These are phyloP conservation scores for Colletotrichum endophyticum DNA, from an alignment of 2,329 filamentous ascomycete genomes.

Conservation along the genomic window DNA sequence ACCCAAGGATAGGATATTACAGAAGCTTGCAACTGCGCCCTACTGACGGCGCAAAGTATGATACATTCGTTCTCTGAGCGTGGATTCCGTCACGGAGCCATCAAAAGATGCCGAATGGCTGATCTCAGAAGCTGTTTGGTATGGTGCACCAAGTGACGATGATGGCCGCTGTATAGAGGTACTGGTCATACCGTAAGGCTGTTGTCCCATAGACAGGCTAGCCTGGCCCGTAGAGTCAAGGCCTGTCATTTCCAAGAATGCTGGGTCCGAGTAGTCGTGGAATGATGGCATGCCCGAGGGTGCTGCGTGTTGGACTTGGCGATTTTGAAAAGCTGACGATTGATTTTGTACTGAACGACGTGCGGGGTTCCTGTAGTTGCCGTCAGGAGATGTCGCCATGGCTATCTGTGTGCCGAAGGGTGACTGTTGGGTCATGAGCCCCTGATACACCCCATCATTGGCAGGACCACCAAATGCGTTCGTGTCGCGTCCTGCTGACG, in stretches of 20 bases:
- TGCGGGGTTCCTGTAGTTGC: background rate
- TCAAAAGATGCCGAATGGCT: background rate
- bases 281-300: background rate
- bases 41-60: conserved; percentile 5
- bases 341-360: background rate
- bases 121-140: background rate
- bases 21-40: background rate
- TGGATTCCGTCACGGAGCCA: background rate
- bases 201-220: background rate
- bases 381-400: background rate
- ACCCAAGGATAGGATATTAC: background rate
- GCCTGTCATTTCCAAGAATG: conserved; percentile 5
- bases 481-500: background rate
- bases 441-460: background rate
- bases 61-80: conserved; percentile 6
- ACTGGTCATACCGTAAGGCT: background rate
- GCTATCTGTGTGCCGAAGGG: background rate
- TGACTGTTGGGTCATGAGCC: background rate
- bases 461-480: background rate
- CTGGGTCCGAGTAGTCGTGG: conserved; percentile 7
- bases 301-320: background rate
- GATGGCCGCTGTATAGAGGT: conserved; percentile 1
- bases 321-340: background rate
- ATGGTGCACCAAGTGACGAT: background rate
- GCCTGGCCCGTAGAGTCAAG: conserved; percentile 4